Percentiles rank a stretch among this genome's conserved stretches.
These are phyloP conservation scores for Teunomyces stri DNA, from an alignment of 805 yeast genomes.

Conservation along the genomic window DNA sequence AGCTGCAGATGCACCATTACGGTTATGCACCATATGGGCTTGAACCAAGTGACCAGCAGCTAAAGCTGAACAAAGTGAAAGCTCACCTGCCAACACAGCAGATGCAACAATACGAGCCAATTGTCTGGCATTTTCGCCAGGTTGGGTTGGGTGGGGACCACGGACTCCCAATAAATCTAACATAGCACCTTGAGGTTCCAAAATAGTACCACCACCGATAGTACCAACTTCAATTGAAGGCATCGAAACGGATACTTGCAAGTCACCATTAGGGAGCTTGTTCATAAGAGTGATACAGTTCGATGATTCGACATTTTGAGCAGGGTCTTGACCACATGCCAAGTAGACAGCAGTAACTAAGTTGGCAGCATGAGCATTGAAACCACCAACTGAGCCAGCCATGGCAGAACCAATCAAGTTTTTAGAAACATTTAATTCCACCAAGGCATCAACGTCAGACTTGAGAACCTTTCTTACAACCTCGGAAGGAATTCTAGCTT, in stretches of 20 bases:
- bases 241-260: conserved; percentile 95
- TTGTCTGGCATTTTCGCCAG: conserved; percentile 94
- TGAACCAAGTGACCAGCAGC: conserved; percentile 99
- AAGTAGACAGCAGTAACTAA: conserved; percentile 89
- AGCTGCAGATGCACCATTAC: conserved; percentile 56
- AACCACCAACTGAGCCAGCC: conserved; percentile 98
- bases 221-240: conserved; percentile 99
- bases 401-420: conserved; percentile 95
- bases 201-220: conserved; percentile 97
- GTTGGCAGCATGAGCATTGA: conserved; percentile 97
- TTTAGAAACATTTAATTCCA: conserved; percentile 83
- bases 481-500: conserved; percentile 82
- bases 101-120: conserved; percentile 91
- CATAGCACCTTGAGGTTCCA: conserved; percentile 97
- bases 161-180: conserved; percentile 89
- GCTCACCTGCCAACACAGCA: conserved; percentile 93
- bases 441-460: conserved; percentile 88
- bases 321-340: conserved; percentile 99
- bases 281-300: conserved; percentile 96
- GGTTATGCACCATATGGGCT: conserved; percentile 94
- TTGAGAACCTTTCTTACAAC: conserved; percentile 81
- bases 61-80: conserved; percentile 90
- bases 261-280: conserved; percentile 67
- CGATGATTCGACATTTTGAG: conserved; percentile 96
- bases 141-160: conserved; percentile 91